Evolutionary conservation across 2,329 filamentous ascomycete species (phyloP), one percentile per base, ranked within the genome.

Genomic region (Tympanopsis confertula): DNA sequence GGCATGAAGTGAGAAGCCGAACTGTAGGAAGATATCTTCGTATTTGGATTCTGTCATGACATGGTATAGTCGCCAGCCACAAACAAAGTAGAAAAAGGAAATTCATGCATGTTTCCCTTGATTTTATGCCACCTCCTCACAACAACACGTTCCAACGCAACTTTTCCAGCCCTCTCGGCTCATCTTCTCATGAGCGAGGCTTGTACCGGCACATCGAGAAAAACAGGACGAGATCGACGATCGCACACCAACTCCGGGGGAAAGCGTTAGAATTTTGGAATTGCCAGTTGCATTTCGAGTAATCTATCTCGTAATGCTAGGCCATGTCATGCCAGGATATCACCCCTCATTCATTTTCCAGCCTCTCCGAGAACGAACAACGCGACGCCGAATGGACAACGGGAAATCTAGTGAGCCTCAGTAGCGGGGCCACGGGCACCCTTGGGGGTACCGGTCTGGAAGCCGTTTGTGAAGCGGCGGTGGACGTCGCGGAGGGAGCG

Each of bases 391-490:
- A 26, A n/a, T n/a, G n/a, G n/a, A n/a, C n/a, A n/a, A n/a, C n/a
- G n/a, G n/a, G n/a, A n/a, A n/a, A n/a, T n/a, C n/a, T 26, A 26
- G 7, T 26, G 22, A 26, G 22, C 22, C n/a, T n/a, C n/a, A n/a
- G 22, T 61, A 45, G 60, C 50, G 44, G 70, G 68, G 50, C 76
- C 76, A 52, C 69, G 68, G 48, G 75, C 65, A 50, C 74, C 74
- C 62, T 78, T 74, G 48, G 76, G 74, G 42, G 65, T 57, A 50
- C 76, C 76, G 46, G 56, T 63, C 61, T 70, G 74, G 71, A 81
- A 81, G 48, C 74, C 74, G 62, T 81, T 81, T 58, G 64, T 69
- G 66, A 77, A 75, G 59, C 70, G 71, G 60, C 75, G 71, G 55
- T 74, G 61, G 57, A 80, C 67, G 50, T 61, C 63, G 65, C 77